These are phyloP conservation scores for Candida ovalis DNA, from an alignment of 805 yeast species.

Conservation along the genomic window DNA sequence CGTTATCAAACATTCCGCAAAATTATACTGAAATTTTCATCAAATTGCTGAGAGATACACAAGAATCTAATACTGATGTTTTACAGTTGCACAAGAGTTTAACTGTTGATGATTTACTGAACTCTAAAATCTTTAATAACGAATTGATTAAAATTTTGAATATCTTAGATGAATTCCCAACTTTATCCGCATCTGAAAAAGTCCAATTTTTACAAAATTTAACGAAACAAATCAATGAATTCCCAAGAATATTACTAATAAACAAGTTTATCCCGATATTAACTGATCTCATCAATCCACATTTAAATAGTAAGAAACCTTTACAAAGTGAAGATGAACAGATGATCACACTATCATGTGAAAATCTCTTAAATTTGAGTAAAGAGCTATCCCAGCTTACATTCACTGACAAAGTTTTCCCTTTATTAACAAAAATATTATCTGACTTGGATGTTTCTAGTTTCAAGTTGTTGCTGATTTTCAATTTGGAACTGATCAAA, in stretches of 20 bases:
- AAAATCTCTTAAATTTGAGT: conserved; percentile 61
- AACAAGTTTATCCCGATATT: conserved; percentile 75
- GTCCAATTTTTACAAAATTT: conserved; percentile 65
- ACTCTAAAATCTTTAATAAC: conserved; percentile 74
- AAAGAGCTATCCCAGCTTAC: conserved; percentile 66
- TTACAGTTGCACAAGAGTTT: conserved; percentile 27
- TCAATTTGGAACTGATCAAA: conserved; percentile 25
- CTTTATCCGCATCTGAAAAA: conserved; percentile 66
- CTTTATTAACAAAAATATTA: conserved; percentile 33
- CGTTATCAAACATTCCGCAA: conserved; percentile 58
- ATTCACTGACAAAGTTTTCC: conserved; percentile 67
- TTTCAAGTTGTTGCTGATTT: conserved; percentile 30
- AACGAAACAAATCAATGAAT: conserved; percentile 46
- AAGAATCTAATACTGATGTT: conserved; percentile 30
- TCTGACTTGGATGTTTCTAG: conserved; percentile 25
- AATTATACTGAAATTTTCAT: conserved; percentile 48
- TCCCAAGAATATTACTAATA: conserved; percentile 54
- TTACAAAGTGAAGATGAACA: conserved; percentile 26
- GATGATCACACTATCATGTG: conserved; percentile 44
- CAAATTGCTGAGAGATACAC: conserved; percentile 47
- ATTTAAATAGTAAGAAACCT: conserved; percentile 18
- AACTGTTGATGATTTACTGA: conserved; percentile 63
- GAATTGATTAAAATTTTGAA: conserved; percentile 77
- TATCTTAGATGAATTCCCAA: conserved; percentile 77
- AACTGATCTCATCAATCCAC: conserved; percentile 44